Percentiles rank a stretch among this genome's conserved stretches.
These are phyloP conservation scores for Helminthosporium solani DNA, from an alignment of 2,329 filamentous ascomycete species.

Conservation along the genomic window DNA sequence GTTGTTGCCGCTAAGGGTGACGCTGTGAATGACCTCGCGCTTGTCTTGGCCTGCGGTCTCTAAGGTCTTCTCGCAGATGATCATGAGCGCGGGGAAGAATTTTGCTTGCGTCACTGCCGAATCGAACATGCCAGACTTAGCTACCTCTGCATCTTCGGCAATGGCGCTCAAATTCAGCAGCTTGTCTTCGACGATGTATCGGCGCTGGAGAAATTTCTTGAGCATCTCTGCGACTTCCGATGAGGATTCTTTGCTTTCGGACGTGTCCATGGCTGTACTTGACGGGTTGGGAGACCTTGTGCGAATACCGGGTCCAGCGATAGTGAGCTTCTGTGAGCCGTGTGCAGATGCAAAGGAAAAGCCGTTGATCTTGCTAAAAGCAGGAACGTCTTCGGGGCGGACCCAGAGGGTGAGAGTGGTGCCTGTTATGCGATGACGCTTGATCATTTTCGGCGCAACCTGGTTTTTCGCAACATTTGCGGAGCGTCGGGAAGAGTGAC, in stretches of 20 bases:
- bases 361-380: slow-evolving; percentile 43
- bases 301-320: slow-evolving; percentile 18
- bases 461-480: slow-evolving; percentile 26
- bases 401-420: slow-evolving; percentile 42
- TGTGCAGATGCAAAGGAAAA: slow-evolving; percentile 40
- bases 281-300: slow-evolving; percentile 10
- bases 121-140: slow-evolving; percentile 73
- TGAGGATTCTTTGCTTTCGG: neutral
- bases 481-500: slow-evolving; percentile 36
- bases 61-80: slow-evolving; percentile 77
- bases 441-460: slow-evolving; percentile 38
- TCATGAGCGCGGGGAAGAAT: slow-evolving; percentile 90
- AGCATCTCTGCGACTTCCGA: slow-evolving; percentile 60
- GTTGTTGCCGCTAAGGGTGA: slow-evolving; percentile 79
- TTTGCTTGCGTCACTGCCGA: slow-evolving; percentile 72
- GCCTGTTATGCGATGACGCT: slow-evolving; percentile 37
- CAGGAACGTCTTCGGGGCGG: slow-evolving; percentile 33
- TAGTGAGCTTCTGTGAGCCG: slow-evolving; percentile 33
- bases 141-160: slow-evolving; percentile 68
- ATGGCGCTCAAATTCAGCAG: slow-evolving; percentile 81
- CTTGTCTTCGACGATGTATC: slow-evolving; percentile 72
- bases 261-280: slow-evolving; percentile 8
- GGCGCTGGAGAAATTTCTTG: slow-evolving; percentile 67
- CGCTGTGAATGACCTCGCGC: slow-evolving; percentile 74
- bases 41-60: slow-evolving; percentile 66